Percentiles rank a stretch among this genome's conserved stretches.
phyloP scores from a whole-genome alignment of 768 basidiomycete genomes.

The Pleurotus tuber-regium region DNA sequence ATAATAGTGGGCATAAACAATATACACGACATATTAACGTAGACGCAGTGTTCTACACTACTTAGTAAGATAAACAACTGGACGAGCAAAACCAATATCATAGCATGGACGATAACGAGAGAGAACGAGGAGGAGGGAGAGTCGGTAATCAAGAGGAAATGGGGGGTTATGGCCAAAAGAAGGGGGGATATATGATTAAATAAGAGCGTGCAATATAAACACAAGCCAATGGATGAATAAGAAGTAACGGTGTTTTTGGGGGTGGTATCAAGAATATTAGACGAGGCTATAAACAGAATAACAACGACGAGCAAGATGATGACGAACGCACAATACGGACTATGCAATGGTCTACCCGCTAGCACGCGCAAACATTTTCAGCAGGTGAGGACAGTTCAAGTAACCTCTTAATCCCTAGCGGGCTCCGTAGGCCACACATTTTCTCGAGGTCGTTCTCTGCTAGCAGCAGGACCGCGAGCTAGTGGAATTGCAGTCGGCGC shows the following conservation, averaged over 20 bases:
- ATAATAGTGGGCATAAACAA: constrained; percentile 3
- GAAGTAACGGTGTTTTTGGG: neutral
- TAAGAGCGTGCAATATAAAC: constrained; percentile 8
- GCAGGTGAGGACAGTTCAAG: neutral
- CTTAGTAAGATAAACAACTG: constrained; percentile 9
- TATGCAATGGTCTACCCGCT: neutral
- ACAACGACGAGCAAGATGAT: neutral
- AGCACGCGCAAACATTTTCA: constrained; percentile 1
- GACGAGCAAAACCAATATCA: constrained; percentile 8
- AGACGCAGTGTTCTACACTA: constrained; percentile 10
- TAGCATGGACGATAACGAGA: constrained; percentile 5
- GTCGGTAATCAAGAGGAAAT: neutral
- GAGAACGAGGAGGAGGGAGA: neutral
- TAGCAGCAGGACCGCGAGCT: neutral
- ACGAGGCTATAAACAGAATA: constrained; percentile 6
- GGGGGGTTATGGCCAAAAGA: neutral
- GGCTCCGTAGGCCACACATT: constrained; percentile 8
- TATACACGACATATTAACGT: constrained; percentile 8
- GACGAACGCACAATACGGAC: too few species aligned
- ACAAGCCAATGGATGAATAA: too few species aligned
- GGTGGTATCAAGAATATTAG: constrained; percentile 10
- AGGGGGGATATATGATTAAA: constrained; percentile 8
- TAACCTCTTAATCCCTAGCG: neutral
- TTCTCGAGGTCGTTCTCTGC: constrained; percentile 4
- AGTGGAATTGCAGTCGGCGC: constrained; percentile 4